These are phyloP conservation scores for Hypsizygus ulmarius DNA, from an alignment of 1,284 basidiomycete genomes.

Conservation along the genomic window DNA sequence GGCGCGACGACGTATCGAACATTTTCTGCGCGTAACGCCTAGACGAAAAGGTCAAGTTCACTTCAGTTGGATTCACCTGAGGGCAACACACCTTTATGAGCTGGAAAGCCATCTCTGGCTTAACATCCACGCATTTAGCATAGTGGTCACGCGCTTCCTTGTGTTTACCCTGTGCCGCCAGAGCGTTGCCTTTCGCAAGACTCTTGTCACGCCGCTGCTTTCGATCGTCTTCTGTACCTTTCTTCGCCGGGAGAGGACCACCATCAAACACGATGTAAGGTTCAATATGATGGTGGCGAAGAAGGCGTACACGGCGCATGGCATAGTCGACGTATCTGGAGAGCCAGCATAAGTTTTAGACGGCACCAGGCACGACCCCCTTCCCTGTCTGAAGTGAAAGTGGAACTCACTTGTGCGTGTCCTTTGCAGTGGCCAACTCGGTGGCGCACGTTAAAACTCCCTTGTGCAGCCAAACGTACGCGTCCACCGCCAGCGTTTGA, in stretches of 20 bases:
- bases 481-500: constrained; percentile 81
- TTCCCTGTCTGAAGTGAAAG: background rate
- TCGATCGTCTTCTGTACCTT: constrained; percentile 83
- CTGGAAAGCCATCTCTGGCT: constrained; percentile 96
- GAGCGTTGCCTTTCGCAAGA: constrained; percentile 65
- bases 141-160: constrained; percentile 86
- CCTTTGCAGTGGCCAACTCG: constrained; percentile 83
- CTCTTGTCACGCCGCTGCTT: constrained; percentile 69
- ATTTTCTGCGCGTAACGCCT: constrained; percentile 81
- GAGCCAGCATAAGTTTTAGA: constrained; percentile 1
- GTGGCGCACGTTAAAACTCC: constrained; percentile 91
- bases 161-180: constrained; percentile 76
- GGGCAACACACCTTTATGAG: constrained; percentile 78
- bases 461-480: constrained; percentile 97
- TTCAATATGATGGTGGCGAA: constrained; percentile 80
- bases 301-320: constrained; percentile 88
- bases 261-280: constrained; percentile 98
- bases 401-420: constrained; percentile 72
- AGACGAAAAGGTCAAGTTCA: constrained; percentile 7
- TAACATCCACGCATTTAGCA: constrained; percentile 92
- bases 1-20: constrained; percentile 93
- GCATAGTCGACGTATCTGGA: constrained; percentile 92
- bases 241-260: constrained; percentile 92
- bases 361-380: background rate
- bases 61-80: background rate